Evolutionary conservation across 805 yeast species (phyloP).

Genomic region (Kodamaea neixiangensis): DNA sequence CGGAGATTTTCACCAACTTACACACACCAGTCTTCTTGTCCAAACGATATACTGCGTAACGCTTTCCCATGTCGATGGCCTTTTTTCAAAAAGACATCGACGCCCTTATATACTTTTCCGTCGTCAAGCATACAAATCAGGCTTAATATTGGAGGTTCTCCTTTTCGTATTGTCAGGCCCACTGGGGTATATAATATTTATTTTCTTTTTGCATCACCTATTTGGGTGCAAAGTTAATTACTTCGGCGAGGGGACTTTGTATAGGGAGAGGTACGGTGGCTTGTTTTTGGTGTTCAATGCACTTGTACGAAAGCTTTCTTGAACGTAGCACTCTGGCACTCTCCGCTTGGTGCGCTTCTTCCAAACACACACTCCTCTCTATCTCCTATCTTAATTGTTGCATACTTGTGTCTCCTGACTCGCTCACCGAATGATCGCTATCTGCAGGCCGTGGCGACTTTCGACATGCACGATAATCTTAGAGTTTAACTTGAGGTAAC

Average conservation of each 20-base stretch:
- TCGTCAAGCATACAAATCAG: background rate
- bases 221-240: background rate
- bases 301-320: no score
- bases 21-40: conserved; percentile 11
- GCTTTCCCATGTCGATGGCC: conserved; percentile 4
- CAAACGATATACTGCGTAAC: conserved; percentile 10
- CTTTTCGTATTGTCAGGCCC: conserved; percentile 1
- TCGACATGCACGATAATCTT: no score
- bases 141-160: background rate
- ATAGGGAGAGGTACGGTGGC: no score
- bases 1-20: conserved; percentile 5
- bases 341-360: no score
- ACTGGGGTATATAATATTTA: background rate
- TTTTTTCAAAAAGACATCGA: background rate
- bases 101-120: background rate
- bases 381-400: no score
- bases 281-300: no score
- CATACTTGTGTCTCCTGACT: no score
- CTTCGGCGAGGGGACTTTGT: background rate
- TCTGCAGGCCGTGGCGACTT: no score
- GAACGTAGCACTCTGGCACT: no score
- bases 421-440: no score
- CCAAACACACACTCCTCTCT: no score
- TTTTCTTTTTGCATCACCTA: background rate
- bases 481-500: no score